Conservation (phyloP, 2,329 filamentous ascomycete genomes). For the Stachybotrys elegans region DNA sequence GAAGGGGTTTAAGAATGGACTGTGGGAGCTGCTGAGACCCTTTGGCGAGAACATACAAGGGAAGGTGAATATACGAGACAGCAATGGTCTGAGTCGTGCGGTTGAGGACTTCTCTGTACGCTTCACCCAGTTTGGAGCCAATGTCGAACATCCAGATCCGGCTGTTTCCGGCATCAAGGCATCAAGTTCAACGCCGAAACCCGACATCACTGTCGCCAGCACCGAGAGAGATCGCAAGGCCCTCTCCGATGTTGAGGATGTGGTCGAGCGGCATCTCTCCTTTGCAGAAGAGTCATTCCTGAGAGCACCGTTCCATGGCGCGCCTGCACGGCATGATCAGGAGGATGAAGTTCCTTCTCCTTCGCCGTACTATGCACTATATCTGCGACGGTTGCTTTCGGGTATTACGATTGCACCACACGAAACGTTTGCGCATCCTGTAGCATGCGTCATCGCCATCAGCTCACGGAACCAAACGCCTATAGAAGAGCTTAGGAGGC, state of each 20-base stretch:
- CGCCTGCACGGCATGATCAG: conserved; percentile 34
- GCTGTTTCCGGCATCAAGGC: conserved; percentile 21
- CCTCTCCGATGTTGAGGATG: conserved; percentile 67
- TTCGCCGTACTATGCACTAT: conserved; percentile 80
- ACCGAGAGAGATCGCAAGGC: conserved; percentile 22
- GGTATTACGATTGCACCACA: conserved; percentile 73
- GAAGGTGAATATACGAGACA: conserved; percentile 87
- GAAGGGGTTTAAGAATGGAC: conserved; percentile 78
- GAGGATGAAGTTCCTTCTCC: conserved; percentile 58
- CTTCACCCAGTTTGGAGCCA: conserved; percentile 67
- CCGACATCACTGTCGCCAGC: conserved; percentile 20
- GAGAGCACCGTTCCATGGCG: conserved; percentile 26
- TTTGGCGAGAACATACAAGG: conserved; percentile 87
- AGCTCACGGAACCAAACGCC: conserved; percentile 81
- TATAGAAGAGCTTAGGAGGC: conserved; percentile 76
- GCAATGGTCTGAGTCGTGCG: conserved; percentile 72
- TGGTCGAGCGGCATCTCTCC: conserved; percentile 73
- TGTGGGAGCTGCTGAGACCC: conserved; percentile 81
- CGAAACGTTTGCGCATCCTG: conserved; percentile 91
- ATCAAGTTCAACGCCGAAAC: conserved; percentile 32
- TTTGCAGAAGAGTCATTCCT: conserved; percentile 63
- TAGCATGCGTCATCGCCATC: conserved; percentile 90
- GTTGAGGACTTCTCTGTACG: conserved; percentile 90
- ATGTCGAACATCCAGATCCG: conserved; percentile 46
- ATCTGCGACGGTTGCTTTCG: conserved; percentile 77